phyloP scores from a whole-genome alignment of 2,329 filamentous ascomycete species.

The Aspergillus sojae region DNA sequence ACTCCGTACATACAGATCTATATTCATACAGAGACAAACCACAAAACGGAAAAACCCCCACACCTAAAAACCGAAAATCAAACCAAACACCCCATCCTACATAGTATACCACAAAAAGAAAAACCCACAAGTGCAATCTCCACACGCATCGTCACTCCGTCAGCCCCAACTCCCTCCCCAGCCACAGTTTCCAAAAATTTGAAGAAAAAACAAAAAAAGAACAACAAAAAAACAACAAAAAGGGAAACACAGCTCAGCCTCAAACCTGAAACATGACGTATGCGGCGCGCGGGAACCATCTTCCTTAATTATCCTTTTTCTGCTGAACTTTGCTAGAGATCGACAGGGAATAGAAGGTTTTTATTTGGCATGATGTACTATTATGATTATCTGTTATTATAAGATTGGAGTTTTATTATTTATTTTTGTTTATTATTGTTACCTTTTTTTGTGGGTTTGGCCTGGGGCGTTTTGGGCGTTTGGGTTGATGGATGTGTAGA shows the following conservation, averaged over 20 bases:
- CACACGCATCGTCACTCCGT: neutral
- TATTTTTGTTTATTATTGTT: neutral
- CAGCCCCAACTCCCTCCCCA: neutral
- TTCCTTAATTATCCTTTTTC: neutral
- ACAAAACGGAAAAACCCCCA: neutral
- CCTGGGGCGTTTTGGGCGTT: neutral
- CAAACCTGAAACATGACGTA: constrained; percentile 21
- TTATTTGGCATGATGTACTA: neutral
- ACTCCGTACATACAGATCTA: too few species aligned
- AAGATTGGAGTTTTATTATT: neutral
- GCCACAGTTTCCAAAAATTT: too few species aligned
- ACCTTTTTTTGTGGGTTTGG: neutral
- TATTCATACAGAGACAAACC: neutral
- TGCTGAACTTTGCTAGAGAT: neutral
- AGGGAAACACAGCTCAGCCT: neutral
- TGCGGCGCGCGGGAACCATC: constrained; percentile 18
- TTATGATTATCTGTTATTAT: too few species aligned
- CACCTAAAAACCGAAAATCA: neutral
- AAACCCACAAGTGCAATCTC: too few species aligned
- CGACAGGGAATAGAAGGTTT: neutral
- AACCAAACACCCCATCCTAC: too few species aligned
- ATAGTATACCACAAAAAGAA: too few species aligned
- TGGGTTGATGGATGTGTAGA: neutral
- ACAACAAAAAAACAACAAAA: too few species aligned
- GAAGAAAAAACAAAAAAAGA: too few species aligned